These are phyloP conservation scores for Penicillium sp. DNA, from an alignment of 2,329 filamentous ascomycete species.

Conservation along the genomic window DNA sequence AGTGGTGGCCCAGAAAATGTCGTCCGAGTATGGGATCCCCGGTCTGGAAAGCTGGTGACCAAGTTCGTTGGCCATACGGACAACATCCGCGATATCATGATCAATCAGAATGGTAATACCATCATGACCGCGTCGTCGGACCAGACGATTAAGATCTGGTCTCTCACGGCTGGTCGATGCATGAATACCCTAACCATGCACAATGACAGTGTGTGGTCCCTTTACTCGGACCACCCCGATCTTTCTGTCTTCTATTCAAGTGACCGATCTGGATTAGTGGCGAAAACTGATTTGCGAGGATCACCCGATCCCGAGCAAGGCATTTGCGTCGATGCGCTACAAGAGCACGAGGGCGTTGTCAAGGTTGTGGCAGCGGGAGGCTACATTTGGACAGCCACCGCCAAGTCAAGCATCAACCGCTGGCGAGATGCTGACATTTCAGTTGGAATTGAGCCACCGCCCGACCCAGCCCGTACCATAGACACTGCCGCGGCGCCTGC, in stretches of 20 bases:
- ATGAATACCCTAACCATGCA: constrained; percentile 99
- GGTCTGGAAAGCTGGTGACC: constrained; percentile 83
- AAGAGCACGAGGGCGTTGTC: constrained; percentile 75
- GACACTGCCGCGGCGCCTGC: constrained; percentile 24
- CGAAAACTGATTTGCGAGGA: constrained; percentile 86
- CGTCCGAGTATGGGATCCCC: constrained; percentile 87
- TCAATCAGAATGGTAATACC: constrained; percentile 84
- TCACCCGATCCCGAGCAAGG: constrained; percentile 80
- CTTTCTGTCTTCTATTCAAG: constrained; percentile 91
- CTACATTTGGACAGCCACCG: constrained; percentile 86
- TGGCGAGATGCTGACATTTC: constrained; percentile 85
- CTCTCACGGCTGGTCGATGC: constrained; percentile 87
- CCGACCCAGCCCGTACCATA: constrained; percentile 47
- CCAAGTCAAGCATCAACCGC: constrained; percentile 86
- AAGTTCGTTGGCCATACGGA: constrained; percentile 97
- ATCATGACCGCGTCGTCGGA: constrained; percentile 94
- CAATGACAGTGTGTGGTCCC: constrained; percentile 94
- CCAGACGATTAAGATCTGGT: constrained; percentile 98
- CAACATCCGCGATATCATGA: constrained; percentile 85
- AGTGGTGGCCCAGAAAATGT: constrained; percentile 93
- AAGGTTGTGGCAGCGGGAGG: constrained; percentile 64
- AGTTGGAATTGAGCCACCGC: constrained; percentile 59
- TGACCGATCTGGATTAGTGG: constrained; percentile 88
- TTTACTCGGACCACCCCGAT: constrained; percentile 83
- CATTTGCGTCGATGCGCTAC: constrained; percentile 81